Evolutionary conservation across 2,329 filamentous ascomycete species (phyloP).

Genomic region (Dendryphion nanum): DNA sequence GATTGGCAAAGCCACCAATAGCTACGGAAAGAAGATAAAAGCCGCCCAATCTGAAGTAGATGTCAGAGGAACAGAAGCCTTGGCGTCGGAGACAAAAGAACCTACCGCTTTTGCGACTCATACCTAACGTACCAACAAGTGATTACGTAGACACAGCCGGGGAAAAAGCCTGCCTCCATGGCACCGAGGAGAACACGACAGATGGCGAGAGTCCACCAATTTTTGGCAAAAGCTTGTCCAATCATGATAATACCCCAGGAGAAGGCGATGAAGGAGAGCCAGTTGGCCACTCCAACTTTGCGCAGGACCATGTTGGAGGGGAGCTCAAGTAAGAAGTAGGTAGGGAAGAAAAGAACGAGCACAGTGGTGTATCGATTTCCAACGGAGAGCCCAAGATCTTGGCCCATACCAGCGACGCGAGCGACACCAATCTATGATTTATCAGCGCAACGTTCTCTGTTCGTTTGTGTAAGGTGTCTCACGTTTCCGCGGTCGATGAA

Average conservation of each 20-base stretch:
- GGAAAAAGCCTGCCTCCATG: slow-evolving; percentile 1
- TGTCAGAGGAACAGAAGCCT: too few relatives aligned
- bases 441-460: background rate
- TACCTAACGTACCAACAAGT: slow-evolving; percentile 6
- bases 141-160: slow-evolving; percentile 1
- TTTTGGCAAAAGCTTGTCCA: background rate
- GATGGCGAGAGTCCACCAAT: background rate
- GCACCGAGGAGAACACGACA: background rate
- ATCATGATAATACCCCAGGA: slow-evolving; percentile 1
- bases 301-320: background rate
- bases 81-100: too few relatives aligned
- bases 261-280: background rate
- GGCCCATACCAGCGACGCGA: slow-evolving; percentile 14
- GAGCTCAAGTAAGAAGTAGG: background rate
- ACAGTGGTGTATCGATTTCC: slow-evolving; percentile 15
- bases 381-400: slow-evolving; percentile 13
- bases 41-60: background rate
- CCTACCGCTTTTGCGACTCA: slow-evolving; percentile 6
- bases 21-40: slow-evolving; percentile 1
- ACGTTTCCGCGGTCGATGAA: slow-evolving; percentile 18
- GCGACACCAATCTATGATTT: background rate
- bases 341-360: background rate
- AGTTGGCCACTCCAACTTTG: background rate
- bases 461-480: slow-evolving; percentile 5
- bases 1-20: slow-evolving; percentile 5